Base-by-base conservation (phyloP, 805 yeast genomes). In the Saccharomycopsis lassenensis region DNA sequence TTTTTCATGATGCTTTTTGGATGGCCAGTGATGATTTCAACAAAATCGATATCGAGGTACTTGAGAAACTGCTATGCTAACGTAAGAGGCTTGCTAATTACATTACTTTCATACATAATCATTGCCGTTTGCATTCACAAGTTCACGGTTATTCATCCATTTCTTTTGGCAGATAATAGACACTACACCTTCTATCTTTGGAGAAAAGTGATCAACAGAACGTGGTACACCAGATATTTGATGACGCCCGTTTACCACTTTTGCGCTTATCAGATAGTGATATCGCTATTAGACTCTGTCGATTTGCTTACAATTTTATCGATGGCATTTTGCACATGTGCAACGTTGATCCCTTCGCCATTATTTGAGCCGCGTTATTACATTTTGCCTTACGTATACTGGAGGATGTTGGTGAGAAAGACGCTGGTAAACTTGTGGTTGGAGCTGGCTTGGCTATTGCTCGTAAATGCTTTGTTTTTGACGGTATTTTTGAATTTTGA, bases 331-430 rank as follows among this genome's bases (percentile, higher is more conserved):
- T 77, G 86, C 29, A 62, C 72, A 0, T 48, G 65, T 1, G 54
- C 73, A 4, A 79, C 91, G 0, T 62, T 91, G 15, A 70, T 81
- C 0, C 95, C 97, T 15, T 77, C 95, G 0, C 98, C 97, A 4
- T 62, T 91, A 45, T 77, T 91, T 50, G 98, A 91, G 56, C 95
- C 96, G 33, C 70, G 98, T 40, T 91, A 91, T 54, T 91, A 79
- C 55, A 82, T 89, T 33, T 48, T 85, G 4, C 96, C 97, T 3
- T 75, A 71, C 51, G 53, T 81, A 8, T 55, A 86, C 26, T 85
- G 87, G 74, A 69, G 96, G 47, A 36, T 83, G 2, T 66, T 73
- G 39, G 55, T 67, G 11, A 56, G 35, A 14, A 12, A 57, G 10
- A 20, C 28, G 11, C 2, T 33, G 18, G 44, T 50, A 18, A 61